Evolutionary conservation across 176 grass and related monocot genomes (phyloP), one percentile per base, ranked within the genome.

Genomic region (Poa annua): DNA sequence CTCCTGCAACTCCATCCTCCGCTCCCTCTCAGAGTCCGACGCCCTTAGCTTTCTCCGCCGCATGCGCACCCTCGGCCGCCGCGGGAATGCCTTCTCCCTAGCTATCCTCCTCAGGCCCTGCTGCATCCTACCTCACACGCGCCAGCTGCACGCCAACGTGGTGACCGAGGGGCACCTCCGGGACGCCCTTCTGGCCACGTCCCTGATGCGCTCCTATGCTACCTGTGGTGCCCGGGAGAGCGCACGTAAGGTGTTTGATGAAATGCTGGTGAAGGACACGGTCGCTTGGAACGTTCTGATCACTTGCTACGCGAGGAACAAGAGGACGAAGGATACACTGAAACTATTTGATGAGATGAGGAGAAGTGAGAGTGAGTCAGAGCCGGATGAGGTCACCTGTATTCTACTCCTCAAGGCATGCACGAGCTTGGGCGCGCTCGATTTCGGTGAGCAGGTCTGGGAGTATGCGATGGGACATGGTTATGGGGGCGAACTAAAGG

Each of bases 381-480:
- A 77, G 80, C 92, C 89, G 0, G 89, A 94, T 25, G 81, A 87
- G 0, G 72, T 96, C 78, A 91, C 88, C 15, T 93, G 88, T 85
- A 80, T 96, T 66, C 61, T 96, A 3, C 75, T 96, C 61, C 81
- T 96, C 54, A 88, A 96, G 19, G 93, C 86, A 0, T 96, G 90
- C 70, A 88, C 80, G 3, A 90, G 71, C 24, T 39, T 91, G 69
- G 86, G 90, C 0, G 86, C 88, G 0, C 84, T 93, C 8, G 84
- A 93, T 72, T 96, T 91, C 0, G 91, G 91, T 13, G 73, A 92
- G 84, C 39, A 73, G 57, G 71, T 93, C 9, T 87, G 87, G 75
- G 74, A 76, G 15, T 96, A 89, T 0, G 84, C 88, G 0, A 32
- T 69, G 61, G 74, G 74, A 20, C 71, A 44, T 49, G 90, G 86